Evolutionary conservation across 805 yeast genomes (phyloP), one percentile per base, ranked within the genome.

Genomic region (Starmerella vitae): DNA sequence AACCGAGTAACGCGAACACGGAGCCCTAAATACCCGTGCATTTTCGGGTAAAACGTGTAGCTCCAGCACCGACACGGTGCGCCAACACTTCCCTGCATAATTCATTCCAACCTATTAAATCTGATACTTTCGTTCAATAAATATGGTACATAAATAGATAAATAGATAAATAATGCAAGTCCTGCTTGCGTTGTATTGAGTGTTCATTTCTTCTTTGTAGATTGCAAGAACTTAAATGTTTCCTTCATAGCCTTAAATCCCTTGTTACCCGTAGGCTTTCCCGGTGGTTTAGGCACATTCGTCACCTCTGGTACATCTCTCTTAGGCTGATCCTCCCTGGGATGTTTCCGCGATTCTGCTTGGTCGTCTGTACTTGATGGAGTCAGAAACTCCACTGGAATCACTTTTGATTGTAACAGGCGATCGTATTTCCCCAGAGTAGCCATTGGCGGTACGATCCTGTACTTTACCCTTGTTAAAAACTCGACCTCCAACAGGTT

Each of bases 401-500:
- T 13, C 8, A 9, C 5, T 17, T 25, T n/a, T 4, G 37, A 15
- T 8, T n/a, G 12, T 24, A 26, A 9, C 14, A 10, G 36, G 9
- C 36, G 36, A 21, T 33, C 36, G 47, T 61, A 61, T 32, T 57
- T 55, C 26, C 50, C 42, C 17, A 64, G 51, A 15, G 53, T 41
- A 30, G 54, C 52, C 3, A 39, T 47, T 6, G 50, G 48, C 2
- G 91, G 88, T 3, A 81, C 68, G 12, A 80, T 74, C 45, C 80
- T 66, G 72, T 91, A 88, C 43, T 76, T 73, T 8, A 88, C 88
- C 45, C 85, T 66, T 35, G 71, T 70, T 33, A 88, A 67, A 52
- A 91, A 85, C 58, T 91, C 97, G 38, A 80, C 75, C 56, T 88
- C 98, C 34, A 88, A 65, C 39, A 88, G 68, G 58, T 91, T 91